Evolutionary conservation across 768 basidiomycete genomes (phyloP), one percentile per base, ranked within the genome.

Genomic region (Lentinula detonsa): DNA sequence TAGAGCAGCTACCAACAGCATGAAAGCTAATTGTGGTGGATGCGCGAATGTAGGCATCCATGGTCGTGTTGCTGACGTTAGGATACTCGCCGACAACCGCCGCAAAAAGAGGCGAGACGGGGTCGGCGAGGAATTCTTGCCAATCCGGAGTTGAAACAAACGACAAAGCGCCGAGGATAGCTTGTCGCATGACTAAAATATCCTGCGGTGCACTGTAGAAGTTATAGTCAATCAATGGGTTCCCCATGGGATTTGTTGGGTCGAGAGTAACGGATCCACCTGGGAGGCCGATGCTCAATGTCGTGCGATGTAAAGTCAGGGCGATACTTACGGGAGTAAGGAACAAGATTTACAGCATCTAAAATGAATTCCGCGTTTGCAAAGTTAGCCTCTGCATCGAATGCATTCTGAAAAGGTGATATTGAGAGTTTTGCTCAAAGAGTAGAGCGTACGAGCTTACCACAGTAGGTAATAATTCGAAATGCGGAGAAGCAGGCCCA

Each of bases 111-210:
- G 62, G 31, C 57, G 65, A 50, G 64, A 61, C 10, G 66, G 63
- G 1, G 60, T 16, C 56, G 1, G 68, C 23, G 8, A 77, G 56
- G 53, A 62, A 75, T 9, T 66, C 70, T 7, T 66, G 50, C 72
- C 72, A 77, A 1, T 66, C 64, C 13, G 67, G 46, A 0, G 70
- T 70, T 4, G 68, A 54, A n/a, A 72, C 23, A 59, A 77, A 73
- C 15, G 64, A 61, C 4, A 60, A 33, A 2, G 66, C 69, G 10
- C 60, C 66, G 46, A 67, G 62, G 13, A 76, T 63, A 4, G 68
- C 69, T 48, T 71, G 62, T 1, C 65, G 63, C 68, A 76, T 68
- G 13, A 67, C 65, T 58, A 62, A 57, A 28, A 71, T 31, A 45
- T 73, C 73, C 45, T 64, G 66, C 6, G 63, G 60, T 35, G 65